Base-by-base conservation (phyloP, 176 grass and related monocot genomes). In the Carex kokanica region DNA sequence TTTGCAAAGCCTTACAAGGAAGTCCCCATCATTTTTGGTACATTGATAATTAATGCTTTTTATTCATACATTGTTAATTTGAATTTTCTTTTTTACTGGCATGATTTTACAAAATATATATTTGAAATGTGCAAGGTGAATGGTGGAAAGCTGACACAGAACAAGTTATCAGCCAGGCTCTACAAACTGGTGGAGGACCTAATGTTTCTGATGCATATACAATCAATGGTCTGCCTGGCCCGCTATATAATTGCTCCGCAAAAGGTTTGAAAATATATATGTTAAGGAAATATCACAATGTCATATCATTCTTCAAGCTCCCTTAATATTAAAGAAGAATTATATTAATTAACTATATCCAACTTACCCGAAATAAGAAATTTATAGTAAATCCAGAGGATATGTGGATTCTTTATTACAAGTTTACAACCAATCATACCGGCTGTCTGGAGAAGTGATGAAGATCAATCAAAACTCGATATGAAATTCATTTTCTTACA, bases 101-200 rank as follows among this genome's bases (percentile, higher is more conserved):
- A 58, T 57, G 2, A 78, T 27, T 9, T 56, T 1, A 25, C 17
- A 24, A 52, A 29, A 24, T 7, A 16, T 34, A 2, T 59, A 45
- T 8, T 78, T 29, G 11, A 45, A 64, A 66, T 85, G 40, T 82
- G 62, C 15, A 32, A 91, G 90, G 92, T 17, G 93, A 95, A 87
- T 95, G 93, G 93, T 97, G 90, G 87, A 91, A 91, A 80, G 89
- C 87, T 29, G 93, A 96, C 66, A 88, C 93, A n/a, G 93, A 97
- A 87, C 88, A 87, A 0, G 81, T 97, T 0, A 89, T 97, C 66
- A 74, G 0, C 29, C 89, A 97, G 74, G 94, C 94, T 7, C 49
- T 97, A 82, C 87, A 21, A 17, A 90, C 87, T 15, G 94, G 94
- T 11, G 87, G 85, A 0, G 94, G 89, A 0, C 94, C 94, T 1